phyloP scores from a whole-genome alignment of 2,329 filamentous ascomycete species.

The Endoconidiophora polonica region DNA sequence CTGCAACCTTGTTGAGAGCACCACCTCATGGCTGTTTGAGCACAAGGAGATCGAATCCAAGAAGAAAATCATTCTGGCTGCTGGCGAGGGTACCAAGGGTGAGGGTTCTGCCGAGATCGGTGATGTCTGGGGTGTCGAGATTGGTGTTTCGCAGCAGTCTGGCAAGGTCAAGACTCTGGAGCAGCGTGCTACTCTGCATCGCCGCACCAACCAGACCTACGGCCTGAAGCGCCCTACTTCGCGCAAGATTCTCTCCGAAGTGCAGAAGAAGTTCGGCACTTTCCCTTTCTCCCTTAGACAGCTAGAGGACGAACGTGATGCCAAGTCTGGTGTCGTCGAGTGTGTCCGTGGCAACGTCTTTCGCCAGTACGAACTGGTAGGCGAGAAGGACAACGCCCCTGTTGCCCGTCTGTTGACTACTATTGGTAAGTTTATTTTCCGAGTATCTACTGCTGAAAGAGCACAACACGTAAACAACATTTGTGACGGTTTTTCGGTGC shows the following conservation, averaged over 20 bases:
- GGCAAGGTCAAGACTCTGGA: conserved; percentile 91
- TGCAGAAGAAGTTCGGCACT: conserved; percentile 90
- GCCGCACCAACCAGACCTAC: conserved; percentile 82
- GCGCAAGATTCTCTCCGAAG: conserved; percentile 79
- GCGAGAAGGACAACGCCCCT: conserved; percentile 74
- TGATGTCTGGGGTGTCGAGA: conserved; percentile 96
- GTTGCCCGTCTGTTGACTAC: conserved; percentile 83
- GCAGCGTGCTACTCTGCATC: conserved; percentile 80
- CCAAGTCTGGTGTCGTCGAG: conserved; percentile 90
- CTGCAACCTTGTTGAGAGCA: conserved; percentile 90
- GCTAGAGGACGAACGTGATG: conserved; percentile 88
- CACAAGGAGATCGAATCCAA: conserved; percentile 92
- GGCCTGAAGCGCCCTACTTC: conserved; percentile 87
- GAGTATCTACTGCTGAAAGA: background rate
- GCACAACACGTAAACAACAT: background rate
- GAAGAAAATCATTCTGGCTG: conserved; percentile 94
- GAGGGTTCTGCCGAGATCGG: conserved; percentile 77
- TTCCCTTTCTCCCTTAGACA: conserved; percentile 98
- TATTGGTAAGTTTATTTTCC: conserved; percentile 50
- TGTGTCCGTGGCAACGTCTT: conserved; percentile 87
- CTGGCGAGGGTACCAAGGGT: conserved; percentile 73
- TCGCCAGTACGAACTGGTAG: conserved; percentile 89
- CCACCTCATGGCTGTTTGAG: conserved; percentile 91
- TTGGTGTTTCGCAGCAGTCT: conserved; percentile 75
- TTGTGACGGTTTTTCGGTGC: background rate